phyloP scores from a whole-genome alignment of 257 asterid species.

The Fraxinus quadrangulata region DNA sequence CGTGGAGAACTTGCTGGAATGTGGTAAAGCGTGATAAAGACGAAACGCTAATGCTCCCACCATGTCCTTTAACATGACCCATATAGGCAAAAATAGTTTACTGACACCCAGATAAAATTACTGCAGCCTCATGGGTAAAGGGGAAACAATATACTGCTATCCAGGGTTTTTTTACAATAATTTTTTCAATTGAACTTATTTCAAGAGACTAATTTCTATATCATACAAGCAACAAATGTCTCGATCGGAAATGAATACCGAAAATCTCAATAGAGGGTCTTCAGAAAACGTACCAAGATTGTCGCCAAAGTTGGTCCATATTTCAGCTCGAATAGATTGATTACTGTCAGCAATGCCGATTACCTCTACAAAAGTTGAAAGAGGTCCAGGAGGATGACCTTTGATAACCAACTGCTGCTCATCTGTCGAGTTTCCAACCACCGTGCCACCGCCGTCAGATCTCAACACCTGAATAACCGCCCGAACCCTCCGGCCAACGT shows the following conservation, averaged over 20 bases:
- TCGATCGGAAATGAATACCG: neutral
- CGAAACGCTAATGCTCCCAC: neutral
- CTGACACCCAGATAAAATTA: no score
- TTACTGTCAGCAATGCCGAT: slow-evolving; percentile 77
- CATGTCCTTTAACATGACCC: neutral
- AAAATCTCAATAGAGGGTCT: slow-evolving; percentile 1
- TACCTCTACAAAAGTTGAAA: slow-evolving; percentile 76
- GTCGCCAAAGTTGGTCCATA: slow-evolving; percentile 88
- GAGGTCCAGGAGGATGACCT: slow-evolving; percentile 67
- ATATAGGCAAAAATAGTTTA: no score
- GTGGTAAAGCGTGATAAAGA: neutral
- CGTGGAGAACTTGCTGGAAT: neutral
- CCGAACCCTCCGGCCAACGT: slow-evolving; percentile 75
- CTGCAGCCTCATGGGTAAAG: neutral
- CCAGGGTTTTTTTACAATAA: no score
- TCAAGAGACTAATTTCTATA: neutral
- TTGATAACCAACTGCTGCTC: slow-evolving; percentile 71
- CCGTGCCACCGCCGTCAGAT: slow-evolving; percentile 66
- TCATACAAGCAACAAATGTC: neutral
- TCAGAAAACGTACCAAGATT: slow-evolving; percentile 47
- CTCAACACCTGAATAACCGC: slow-evolving; percentile 78
- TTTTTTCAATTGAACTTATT: neutral
- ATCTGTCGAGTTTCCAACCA: slow-evolving; percentile 81
- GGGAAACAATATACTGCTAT: no score
- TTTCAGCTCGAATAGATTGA: slow-evolving; percentile 72